These are phyloP conservation scores for Closterium sp. DNA, from an alignment of 139 green algal species.

Conservation along the genomic window DNA sequence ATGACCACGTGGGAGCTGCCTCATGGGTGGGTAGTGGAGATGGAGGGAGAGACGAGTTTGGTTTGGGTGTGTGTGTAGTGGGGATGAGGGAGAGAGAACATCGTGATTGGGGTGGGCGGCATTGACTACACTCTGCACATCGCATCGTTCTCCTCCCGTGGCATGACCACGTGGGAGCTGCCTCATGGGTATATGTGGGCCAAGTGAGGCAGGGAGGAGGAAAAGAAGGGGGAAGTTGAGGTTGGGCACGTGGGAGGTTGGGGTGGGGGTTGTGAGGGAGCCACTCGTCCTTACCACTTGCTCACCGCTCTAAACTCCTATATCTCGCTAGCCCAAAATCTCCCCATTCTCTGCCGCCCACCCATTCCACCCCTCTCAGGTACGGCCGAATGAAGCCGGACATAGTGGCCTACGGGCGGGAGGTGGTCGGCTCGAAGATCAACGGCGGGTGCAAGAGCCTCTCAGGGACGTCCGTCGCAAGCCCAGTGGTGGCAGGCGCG, in stretches of 20 bases:
- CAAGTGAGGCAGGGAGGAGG: no score
- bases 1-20: conserved; percentile 98
- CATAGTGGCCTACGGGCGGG: conserved; percentile 89
- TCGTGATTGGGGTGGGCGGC: conserved; percentile 94
- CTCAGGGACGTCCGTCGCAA: conserved; percentile 88
- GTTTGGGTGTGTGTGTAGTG: no score
- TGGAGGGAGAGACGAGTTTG: no score
- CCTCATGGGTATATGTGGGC: conserved; percentile 56
- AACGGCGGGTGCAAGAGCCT: conserved; percentile 74
- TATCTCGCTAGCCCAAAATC: no score
- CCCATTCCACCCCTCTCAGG: conserved; percentile 15
- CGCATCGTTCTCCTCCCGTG: conserved; percentile 86
- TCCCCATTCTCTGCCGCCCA: background rate
- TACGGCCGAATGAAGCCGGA: conserved; percentile 89
- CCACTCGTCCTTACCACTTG: no score
- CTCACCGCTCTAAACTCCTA: no score
- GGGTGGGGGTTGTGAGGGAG: no score
- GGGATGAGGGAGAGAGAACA: background rate
- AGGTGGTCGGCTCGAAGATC: conserved; percentile 92
- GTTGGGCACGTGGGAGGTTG: no score
- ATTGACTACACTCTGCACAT: conserved; percentile 86
- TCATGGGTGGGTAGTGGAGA: conserved; percentile 35
- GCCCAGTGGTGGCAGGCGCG: conserved; percentile 92
- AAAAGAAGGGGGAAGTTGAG: no score
- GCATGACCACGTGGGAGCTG: conserved; percentile 97